Conservation (phyloP, 1,284 basidiomycete genomes). For the Ustilago esculenta region DNA sequence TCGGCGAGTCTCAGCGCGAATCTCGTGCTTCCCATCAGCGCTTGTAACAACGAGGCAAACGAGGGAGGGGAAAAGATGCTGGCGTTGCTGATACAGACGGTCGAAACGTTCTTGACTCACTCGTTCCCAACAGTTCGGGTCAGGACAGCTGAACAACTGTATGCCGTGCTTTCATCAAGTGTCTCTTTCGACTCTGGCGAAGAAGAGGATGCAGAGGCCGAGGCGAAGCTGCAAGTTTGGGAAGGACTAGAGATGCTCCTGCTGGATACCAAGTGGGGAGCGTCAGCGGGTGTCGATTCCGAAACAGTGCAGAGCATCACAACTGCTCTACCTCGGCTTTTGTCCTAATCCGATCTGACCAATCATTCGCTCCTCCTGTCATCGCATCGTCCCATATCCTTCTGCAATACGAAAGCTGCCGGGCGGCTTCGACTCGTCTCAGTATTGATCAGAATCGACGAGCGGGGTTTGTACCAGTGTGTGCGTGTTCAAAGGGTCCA, state of each 20-base stretch:
- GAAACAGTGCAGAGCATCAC: background rate
- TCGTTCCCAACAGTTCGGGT: constrained; percentile 21
- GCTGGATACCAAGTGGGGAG: constrained; percentile 39
- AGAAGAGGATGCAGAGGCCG: constrained; percentile 10
- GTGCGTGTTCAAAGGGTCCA: background rate
- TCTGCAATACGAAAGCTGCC: no score
- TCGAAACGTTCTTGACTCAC: constrained; percentile 16
- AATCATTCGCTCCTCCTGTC: no score
- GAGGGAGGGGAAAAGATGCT: background rate
- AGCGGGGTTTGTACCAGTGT: no score
- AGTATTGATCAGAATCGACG: no score
- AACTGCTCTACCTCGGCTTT: background rate
- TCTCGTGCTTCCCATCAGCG: constrained; percentile 3
- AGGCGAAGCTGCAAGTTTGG: constrained; percentile 14
- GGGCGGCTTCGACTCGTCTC: no score
- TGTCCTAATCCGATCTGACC: constrained; percentile 1
- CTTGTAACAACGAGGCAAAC: background rate
- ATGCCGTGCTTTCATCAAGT: constrained; percentile 22
- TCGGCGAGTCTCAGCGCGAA: constrained; percentile 22
- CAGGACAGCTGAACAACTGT: constrained; percentile 37
- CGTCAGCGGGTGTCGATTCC: background rate
- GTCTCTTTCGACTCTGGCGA: constrained; percentile 5
- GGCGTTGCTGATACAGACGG: background rate
- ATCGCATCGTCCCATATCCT: no score
- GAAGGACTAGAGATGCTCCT: constrained; percentile 12